phyloP scores from a whole-genome alignment of 352 stramenopile species.

The Pythium folliculosum region DNA sequence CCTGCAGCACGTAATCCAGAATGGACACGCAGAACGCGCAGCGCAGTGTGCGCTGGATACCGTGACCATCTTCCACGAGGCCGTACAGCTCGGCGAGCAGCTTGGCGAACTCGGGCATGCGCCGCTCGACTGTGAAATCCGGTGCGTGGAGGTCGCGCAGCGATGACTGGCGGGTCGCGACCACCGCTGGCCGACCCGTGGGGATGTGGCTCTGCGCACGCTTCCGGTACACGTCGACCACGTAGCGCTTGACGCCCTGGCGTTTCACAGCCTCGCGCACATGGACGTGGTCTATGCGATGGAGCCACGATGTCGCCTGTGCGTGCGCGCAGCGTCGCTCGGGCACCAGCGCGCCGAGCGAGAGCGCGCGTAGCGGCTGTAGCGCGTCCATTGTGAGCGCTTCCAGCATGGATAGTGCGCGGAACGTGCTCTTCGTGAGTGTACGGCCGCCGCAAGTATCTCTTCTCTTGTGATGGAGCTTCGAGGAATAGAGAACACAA shows the following conservation, averaged over 20 bases:
- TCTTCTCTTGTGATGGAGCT: no score
- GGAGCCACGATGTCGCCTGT: not conserved
- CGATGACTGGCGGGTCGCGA: not conserved
- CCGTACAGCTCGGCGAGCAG: not conserved
- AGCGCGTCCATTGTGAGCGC: no score
- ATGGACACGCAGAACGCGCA: not conserved
- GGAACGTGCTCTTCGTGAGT: no score
- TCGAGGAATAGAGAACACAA: no score
- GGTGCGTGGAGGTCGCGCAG: not conserved
- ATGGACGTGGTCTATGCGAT: not conserved
- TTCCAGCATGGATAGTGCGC: no score
- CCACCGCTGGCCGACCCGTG: slow-evolving; percentile 2
- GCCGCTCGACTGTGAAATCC: not conserved
- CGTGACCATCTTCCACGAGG: not conserved
- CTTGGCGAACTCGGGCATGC: not conserved
- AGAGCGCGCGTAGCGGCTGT: not conserved
- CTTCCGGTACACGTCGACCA: slow-evolving; percentile 47
- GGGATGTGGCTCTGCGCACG: slow-evolving; percentile 41
- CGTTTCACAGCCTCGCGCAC: not conserved
- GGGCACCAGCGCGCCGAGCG: not conserved
- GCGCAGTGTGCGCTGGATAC: not conserved
- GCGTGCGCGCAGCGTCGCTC: not conserved
- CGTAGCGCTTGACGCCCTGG: slow-evolving; percentile 41
- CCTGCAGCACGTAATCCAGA: not conserved
- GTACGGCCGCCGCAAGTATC: no score